These are phyloP conservation scores for Begonia fuchsioides DNA, from an alignment of 306 rosid genomes.

Conservation along the genomic window DNA sequence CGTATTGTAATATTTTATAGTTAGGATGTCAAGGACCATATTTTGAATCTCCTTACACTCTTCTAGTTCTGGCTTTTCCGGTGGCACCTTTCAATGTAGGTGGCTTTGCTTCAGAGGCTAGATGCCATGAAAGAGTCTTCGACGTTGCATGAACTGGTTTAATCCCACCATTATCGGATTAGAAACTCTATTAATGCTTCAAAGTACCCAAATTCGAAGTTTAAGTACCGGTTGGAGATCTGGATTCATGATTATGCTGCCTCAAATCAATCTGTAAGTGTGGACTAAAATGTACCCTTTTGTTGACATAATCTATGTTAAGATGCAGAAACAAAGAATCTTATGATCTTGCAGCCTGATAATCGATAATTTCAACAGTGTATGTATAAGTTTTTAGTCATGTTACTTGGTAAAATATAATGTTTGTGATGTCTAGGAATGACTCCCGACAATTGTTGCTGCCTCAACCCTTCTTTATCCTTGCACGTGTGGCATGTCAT, in stretches of 20 bases:
- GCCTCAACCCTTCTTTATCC: constrained; percentile 78
- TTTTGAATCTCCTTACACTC: constrained; percentile 22
- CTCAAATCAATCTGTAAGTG: constrained; percentile 36
- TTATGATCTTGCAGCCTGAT: constrained; percentile 6
- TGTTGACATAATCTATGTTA: constrained; percentile 46
- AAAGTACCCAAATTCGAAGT: constrained; percentile 4
- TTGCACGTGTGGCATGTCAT: constrained; percentile 56
- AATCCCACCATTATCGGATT: no score
- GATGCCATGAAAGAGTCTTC: constrained; percentile 87
- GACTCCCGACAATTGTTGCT: constrained; percentile 68
- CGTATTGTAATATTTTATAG: not conserved
- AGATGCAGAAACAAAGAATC: constrained; percentile 4
- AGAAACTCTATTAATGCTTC: constrained; percentile 4
- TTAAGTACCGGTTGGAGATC: constrained; percentile 56
- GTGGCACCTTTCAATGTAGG: constrained; percentile 43
- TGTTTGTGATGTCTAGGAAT: constrained; percentile 91
- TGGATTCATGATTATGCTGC: constrained; percentile 37
- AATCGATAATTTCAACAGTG: constrained; percentile 16
- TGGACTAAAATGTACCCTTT: constrained; percentile 72
- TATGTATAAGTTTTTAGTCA: constrained; percentile 17
- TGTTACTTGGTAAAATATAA: constrained; percentile 53
- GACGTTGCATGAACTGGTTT: constrained; percentile 42
- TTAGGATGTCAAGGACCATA: constrained; percentile 1
- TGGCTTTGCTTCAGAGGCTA: constrained; percentile 83
- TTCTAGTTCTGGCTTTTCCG: constrained; percentile 26